Conservation (phyloP, 2,329 filamentous ascomycete genomes). For the Pleoardoris graminearum region DNA sequence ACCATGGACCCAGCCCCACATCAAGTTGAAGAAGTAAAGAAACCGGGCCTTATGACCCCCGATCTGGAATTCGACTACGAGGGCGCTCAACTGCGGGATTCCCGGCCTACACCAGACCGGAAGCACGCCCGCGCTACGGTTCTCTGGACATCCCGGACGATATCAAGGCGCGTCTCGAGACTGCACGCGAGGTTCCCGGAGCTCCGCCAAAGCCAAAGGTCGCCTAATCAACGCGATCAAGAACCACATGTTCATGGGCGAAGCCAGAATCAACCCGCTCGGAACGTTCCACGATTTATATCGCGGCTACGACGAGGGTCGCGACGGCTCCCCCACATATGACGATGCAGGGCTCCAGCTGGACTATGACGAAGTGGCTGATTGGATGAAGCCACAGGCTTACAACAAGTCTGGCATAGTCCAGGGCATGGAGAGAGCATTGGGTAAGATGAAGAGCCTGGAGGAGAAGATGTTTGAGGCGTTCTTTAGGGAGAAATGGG, state of each 20-base stretch:
- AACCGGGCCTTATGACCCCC: conserved; percentile 9
- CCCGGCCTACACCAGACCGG: conserved; percentile 5
- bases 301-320: conserved; percentile 14
- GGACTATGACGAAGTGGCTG: conserved; percentile 11
- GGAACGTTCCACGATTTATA: conserved; percentile 7
- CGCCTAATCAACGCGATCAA: not conserved
- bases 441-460: not conserved
- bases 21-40: not conserved
- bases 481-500: conserved; percentile 7
- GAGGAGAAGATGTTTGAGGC: conserved; percentile 3
- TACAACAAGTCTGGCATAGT: conserved; percentile 1
- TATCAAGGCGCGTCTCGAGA: not conserved
- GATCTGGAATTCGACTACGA: conserved; percentile 16
- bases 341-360: conserved; percentile 17
- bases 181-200: conserved; percentile 5
- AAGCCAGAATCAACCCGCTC: conserved; percentile 1
- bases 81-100: conserved; percentile 9
- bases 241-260: not conserved
- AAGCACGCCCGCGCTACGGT: conserved; percentile 2
- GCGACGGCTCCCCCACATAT: conserved; percentile 14
- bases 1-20: not conserved
- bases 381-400: conserved; percentile 11
- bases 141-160: not conserved
- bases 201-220: not conserved
- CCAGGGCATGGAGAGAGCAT: not conserved